These are phyloP conservation scores for Sclerotinia borealis DNA, from an alignment of 2,329 filamentous ascomycete species.

Conservation along the genomic window DNA sequence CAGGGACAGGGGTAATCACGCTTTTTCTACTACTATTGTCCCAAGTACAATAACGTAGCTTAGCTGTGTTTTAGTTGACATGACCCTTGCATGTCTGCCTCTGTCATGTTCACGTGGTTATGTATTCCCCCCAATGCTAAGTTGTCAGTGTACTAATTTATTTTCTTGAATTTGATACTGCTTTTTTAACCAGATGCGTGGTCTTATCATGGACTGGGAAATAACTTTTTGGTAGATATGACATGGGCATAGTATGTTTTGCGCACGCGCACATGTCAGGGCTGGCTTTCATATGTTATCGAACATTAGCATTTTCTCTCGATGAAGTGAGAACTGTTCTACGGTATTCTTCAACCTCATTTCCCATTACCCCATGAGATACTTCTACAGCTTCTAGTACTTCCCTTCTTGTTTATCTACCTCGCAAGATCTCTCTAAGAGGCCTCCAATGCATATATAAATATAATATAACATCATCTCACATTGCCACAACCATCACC, in stretches of 20 bases:
- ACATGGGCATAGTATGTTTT: neutral
- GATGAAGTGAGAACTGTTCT: neutral
- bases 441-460: neutral
- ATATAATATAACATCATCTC: neutral
- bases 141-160: neutral
- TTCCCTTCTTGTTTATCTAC: neutral
- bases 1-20: neutral
- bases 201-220: neutral
- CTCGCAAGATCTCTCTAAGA: neutral
- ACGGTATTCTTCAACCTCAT: neutral
- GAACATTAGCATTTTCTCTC: neutral
- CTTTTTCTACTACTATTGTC: neutral
- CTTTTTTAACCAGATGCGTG: neutral
- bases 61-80: neutral
- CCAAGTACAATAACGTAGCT: neutral
- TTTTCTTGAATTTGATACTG: neutral
- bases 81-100: neutral
- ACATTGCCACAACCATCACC: neutral
- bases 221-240: neutral
- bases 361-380: neutral
- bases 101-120: neutral
- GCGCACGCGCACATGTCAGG: neutral
- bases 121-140: neutral
- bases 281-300: neutral
- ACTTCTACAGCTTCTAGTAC: neutral